A percentile compares a stretch with the other conserved stretches of the same genome.
These are phyloP conservation scores for Sporodiniella umbellata DNA, from an alignment of 371 early-diverging fungal genomes.

Conservation along the genomic window DNA sequence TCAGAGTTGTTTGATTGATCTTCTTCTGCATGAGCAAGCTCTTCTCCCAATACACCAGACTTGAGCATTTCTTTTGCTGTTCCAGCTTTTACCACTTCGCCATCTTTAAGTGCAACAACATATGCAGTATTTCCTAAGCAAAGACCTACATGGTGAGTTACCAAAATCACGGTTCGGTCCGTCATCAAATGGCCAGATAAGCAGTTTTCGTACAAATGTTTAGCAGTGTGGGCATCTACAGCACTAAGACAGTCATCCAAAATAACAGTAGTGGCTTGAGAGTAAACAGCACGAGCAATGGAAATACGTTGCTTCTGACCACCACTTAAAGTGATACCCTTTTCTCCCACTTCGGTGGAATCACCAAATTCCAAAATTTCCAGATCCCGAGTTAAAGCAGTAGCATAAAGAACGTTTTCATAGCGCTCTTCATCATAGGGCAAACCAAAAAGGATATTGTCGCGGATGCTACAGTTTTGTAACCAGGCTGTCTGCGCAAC, in stretches of 20 bases:
- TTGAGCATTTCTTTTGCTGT: constrained; percentile 39
- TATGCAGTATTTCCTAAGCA: constrained; percentile 68
- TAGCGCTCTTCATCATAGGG: constrained; percentile 66
- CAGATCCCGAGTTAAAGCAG: constrained; percentile 78
- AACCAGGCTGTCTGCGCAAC: constrained; percentile 87
- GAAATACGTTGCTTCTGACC: constrained; percentile 80
- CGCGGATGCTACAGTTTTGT: constrained; percentile 74
- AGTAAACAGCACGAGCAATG: constrained; percentile 80
- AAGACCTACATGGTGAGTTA: constrained; percentile 80
- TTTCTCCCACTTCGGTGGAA: constrained; percentile 87
- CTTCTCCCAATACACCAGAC: constrained; percentile 50
- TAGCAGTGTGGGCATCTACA: constrained; percentile 86
- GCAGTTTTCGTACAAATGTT: constrained; percentile 70
- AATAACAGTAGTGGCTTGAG: constrained; percentile 65
- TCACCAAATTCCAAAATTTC: constrained; percentile 84
- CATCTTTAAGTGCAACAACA: constrained; percentile 69
- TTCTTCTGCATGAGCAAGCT: constrained; percentile 23
- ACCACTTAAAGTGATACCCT: constrained; percentile 85
- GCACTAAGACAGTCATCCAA: constrained; percentile 85
- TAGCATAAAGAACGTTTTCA: constrained; percentile 57
- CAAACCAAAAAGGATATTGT: constrained; percentile 81
- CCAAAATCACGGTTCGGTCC: constrained; percentile 81
- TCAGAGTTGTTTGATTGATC: constrained; percentile 7
- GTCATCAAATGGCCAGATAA: constrained; percentile 64
- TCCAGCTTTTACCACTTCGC: constrained; percentile 61